These are phyloP conservation scores for Gastrolobium bilobum DNA, from an alignment of 306 rosid species.

Conservation along the genomic window DNA sequence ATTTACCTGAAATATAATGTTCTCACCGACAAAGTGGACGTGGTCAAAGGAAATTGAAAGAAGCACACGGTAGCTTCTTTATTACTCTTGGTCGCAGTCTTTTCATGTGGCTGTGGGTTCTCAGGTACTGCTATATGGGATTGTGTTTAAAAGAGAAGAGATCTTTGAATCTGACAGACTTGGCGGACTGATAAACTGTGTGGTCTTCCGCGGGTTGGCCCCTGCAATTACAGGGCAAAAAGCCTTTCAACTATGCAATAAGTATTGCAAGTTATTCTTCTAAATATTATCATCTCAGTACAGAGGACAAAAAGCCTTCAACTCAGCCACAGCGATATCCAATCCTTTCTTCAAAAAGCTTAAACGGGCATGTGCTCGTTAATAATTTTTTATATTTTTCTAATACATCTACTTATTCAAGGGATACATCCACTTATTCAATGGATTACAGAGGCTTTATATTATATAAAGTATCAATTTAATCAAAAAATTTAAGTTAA, in stretches of 20 bases:
- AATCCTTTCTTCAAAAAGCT: too few relatives aligned
- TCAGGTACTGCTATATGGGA: slow-evolving; percentile 1
- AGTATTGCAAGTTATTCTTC: not conserved
- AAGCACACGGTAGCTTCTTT: slow-evolving; percentile 33
- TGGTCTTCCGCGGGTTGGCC: not conserved
- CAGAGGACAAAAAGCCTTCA: too few relatives aligned
- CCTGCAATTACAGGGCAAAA: not conserved
- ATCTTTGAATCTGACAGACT: slow-evolving; percentile 34
- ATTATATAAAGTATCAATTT: too few relatives aligned
- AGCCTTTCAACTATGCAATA: slow-evolving; percentile 23
- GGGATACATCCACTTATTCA: too few relatives aligned
- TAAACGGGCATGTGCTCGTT: too few relatives aligned
- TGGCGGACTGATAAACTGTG: not conserved
- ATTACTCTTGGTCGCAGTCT: slow-evolving; percentile 23
- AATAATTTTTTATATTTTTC: too few relatives aligned
- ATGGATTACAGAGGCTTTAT: too few relatives aligned
- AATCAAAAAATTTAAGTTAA: too few relatives aligned
- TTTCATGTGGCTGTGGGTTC: not conserved
- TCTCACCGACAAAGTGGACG: slow-evolving; percentile 10
- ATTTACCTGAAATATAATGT: slow-evolving; percentile 29
- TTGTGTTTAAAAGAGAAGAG: slow-evolving; percentile 7
- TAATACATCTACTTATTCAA: too few relatives aligned
- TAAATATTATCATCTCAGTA: too few relatives aligned
- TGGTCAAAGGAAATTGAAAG: slow-evolving; percentile 37
- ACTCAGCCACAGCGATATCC: too few relatives aligned